Base-by-base conservation (phyloP, 768 basidiomycete species). In the Pisolithus orientalis region DNA sequence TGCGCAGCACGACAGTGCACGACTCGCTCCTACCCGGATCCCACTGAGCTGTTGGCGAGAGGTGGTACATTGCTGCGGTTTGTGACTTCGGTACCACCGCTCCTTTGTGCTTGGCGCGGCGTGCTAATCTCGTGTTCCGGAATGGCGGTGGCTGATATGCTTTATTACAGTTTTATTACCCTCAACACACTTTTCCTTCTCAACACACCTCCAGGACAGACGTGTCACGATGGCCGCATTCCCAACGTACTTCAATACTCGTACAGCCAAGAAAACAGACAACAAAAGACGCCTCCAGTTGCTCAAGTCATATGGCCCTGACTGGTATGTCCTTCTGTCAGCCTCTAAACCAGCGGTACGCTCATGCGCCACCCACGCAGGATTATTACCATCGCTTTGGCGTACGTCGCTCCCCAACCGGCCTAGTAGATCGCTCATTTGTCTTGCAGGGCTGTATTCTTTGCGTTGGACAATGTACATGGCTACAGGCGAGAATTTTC, bases 401-500 rank as follows among this genome's bases (percentile, higher is more conserved):
- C 79, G 90, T 90, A 67, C 28, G 83, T 56, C 16, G 8, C 17
- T 45, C 32, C 43, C n/a, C 16, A 24, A 4, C 37, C 25, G 39
- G 5, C 6, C 6, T 1, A 14, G 11, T 25, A 5, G 16, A 11
- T 59, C 16, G 31, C 37, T 47, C 28, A 39, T 17, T 11, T 44
- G 38, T 28, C 21, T 38, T 16, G 4, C 62, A 88, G 90, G 27
- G 80, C 67, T 2, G 48, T 77, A 1, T 87, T 89, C 67, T 81
- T 82, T 62, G 74, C 78, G 10, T 68, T 91, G 16, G 75, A 89
- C 60, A 65, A 69, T n/a, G 70, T 91, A 9, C 71, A 82, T 48
- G 88, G 89, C 6, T 94, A 83, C 69, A 76, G 83, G 64, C 72
- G 93, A 53, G 75, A 79, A 39, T 95, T 95, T 67, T 91, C 89